Percentiles rank a stretch among this genome's conserved stretches.
phyloP scores from a whole-genome alignment of 768 basidiomycete genomes.

The Boletus pseudo-olivaceus region DNA sequence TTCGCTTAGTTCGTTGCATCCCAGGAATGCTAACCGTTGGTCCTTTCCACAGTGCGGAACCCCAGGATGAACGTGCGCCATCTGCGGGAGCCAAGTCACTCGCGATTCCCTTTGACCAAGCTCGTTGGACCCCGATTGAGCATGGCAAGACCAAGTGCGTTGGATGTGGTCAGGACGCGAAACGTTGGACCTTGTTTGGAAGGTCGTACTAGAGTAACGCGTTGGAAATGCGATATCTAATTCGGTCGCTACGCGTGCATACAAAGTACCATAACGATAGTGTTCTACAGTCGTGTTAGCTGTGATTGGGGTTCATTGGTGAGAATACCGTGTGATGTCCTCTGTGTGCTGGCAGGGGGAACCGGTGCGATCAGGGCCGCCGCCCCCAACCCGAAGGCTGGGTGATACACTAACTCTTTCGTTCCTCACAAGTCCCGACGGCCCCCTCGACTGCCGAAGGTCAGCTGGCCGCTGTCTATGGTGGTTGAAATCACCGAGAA shows the following conservation, averaged over 20 bases:
- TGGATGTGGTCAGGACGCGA: slow-evolving; percentile 82
- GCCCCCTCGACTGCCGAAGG: not conserved
- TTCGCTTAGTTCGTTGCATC: not conserved
- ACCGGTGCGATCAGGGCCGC: not conserved
- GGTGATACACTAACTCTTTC: not conserved
- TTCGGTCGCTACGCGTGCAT: not conserved
- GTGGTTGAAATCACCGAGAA: not conserved
- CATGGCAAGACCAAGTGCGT: slow-evolving; percentile 86
- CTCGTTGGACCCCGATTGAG: slow-evolving; percentile 73
- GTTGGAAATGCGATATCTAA: not conserved
- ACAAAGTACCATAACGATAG: not conserved
- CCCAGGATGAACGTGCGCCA: slow-evolving; percentile 90
- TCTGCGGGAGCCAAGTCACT: slow-evolving; percentile 97
- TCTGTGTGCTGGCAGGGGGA: not conserved
- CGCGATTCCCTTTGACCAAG: slow-evolving; percentile 94
- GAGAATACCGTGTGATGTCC: not conserved
- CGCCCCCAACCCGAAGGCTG: too few relatives aligned
- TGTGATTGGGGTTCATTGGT: not conserved
- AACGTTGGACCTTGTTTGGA: slow-evolving; percentile 97
- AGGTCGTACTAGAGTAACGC: slow-evolving; percentile 62
- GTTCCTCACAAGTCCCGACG: not conserved
- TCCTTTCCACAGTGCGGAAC: slow-evolving; percentile 58
- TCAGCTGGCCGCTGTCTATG: not conserved
- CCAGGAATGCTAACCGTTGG: not conserved
- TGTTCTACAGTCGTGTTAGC: not conserved